Base-by-base conservation (phyloP, 108 stramenopile genomes). In the Nannochloropsis granulata region DNA sequence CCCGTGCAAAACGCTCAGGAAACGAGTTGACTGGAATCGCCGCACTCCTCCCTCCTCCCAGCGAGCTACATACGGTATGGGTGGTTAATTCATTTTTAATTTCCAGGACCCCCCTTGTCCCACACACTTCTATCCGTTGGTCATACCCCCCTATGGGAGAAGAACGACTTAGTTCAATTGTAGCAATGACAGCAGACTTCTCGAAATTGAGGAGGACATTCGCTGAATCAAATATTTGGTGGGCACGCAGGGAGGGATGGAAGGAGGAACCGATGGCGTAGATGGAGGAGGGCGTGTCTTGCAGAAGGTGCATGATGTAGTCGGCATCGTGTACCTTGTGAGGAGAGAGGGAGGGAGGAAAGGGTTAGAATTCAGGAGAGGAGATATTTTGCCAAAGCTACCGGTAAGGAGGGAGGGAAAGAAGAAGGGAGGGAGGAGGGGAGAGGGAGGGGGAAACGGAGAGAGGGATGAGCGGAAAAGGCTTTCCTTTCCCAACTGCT, bases 81-180 rank as follows among this genome's bases (percentile, higher is more conserved):
- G 24, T 80, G 23, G 21, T 24, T 24, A 25, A 24, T 12, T 24
- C 24, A 24, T 78, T 25, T 25, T 13, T 21, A 13, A 43, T 45
- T 78, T 43, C 13, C 84, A 12, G 16, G 8, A 46, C 12, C 14
- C 79, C 14, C 13, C 19, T 43, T 16, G 24, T 45, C 24, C 44
- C 24, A 13, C 78, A 43, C 42, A 82, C 82, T 82, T 86, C 86
- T 25, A 86, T 86, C 26, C 86, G 86, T 82, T 86, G 82, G 86
- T 86, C 86, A 79, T 86, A 86, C 25, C 86, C 86, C 23, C 83
- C 83, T 34, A 34, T 34, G 25, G 82, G 78, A n/a, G 82, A 79
- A 78, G 78, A 83, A 34, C 86, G 78, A 19, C 78, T 83, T 78
- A 83, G 45, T 44, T 86, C 86, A 23, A 86, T 43, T 19, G 79